Percentiles rank a stretch among this genome's conserved stretches.
These are phyloP conservation scores for Xerocomellus dryophilus DNA, from an alignment of 768 basidiomycete genomes.

Conservation along the genomic window DNA sequence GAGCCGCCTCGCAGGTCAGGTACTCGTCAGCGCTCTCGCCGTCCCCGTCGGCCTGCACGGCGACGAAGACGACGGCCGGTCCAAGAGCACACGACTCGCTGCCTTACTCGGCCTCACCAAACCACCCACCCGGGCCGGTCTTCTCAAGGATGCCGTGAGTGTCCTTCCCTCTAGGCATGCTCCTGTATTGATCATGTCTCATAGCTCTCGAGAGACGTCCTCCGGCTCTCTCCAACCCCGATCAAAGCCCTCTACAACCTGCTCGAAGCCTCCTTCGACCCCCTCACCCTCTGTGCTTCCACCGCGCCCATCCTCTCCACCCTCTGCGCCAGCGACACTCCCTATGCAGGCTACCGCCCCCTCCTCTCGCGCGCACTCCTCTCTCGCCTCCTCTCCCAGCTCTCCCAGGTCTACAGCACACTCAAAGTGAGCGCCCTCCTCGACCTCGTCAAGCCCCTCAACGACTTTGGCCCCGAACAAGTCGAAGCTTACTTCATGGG, in stretches of 20 bases:
- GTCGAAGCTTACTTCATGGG: constrained; percentile 93
- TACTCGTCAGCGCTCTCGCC: constrained; percentile 87
- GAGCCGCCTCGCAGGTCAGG: constrained; percentile 81
- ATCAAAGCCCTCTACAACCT: constrained; percentile 82
- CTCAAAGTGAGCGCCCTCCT: constrained; percentile 78
- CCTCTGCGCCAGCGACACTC: constrained; percentile 42
- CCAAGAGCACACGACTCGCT: constrained; percentile 74
- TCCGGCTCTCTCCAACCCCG: constrained; percentile 70
- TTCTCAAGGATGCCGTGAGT: constrained; percentile 85
- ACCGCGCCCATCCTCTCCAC: constrained; percentile 74
- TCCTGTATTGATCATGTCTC: constrained; percentile 4
- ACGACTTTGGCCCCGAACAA: constrained; percentile 60
- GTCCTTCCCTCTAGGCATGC: neutral
- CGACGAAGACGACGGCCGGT: constrained; percentile 51
- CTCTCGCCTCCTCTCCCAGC: constrained; percentile 84
- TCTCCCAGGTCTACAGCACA: constrained; percentile 88
- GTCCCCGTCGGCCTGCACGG: constrained; percentile 76
- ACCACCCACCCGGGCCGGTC: constrained; percentile 81
- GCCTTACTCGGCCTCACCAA: constrained; percentile 80
- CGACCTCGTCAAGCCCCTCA: constrained; percentile 74
- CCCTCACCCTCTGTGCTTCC: constrained; percentile 74
- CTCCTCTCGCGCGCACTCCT: constrained; percentile 89
- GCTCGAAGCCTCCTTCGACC: constrained; percentile 92
- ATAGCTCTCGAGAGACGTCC: constrained; percentile 77
- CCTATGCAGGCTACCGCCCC: constrained; percentile 81